Evolutionary conservation across 441 rosid species (phyloP).

Genomic region (Geranium incanum): DNA sequence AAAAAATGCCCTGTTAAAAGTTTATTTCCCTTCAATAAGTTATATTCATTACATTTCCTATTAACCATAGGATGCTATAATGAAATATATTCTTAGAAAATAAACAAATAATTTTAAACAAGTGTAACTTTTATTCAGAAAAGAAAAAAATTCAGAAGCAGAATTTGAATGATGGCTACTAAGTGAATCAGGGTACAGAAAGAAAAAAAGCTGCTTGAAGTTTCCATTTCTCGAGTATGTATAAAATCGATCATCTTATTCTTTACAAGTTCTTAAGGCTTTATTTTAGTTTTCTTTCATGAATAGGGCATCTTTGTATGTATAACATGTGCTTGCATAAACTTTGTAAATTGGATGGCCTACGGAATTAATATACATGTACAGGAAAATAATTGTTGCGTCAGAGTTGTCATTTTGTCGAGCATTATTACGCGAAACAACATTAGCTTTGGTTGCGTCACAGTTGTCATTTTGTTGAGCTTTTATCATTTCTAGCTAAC

Average conservation of each 20-base stretch:
- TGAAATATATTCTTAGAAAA: not conserved
- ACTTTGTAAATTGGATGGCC: too few relatives aligned
- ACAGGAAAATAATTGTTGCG: not conserved
- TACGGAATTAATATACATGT: not conserved
- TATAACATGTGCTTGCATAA: too few relatives aligned
- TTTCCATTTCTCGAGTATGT: too few relatives aligned
- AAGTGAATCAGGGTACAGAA: not conserved
- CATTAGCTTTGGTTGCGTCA: not conserved
- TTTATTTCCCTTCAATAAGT: not conserved
- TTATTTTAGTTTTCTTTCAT: too few relatives aligned
- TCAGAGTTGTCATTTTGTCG: not conserved
- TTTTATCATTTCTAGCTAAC: slow-evolving; percentile 1
- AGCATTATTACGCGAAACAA: not conserved
- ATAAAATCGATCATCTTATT: too few relatives aligned
- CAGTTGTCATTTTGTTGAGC: not conserved
- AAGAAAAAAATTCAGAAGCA: not conserved
- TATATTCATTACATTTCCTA: not conserved
- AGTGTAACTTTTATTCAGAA: not conserved
- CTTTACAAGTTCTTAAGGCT: too few relatives aligned
- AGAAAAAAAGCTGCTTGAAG: too few relatives aligned
- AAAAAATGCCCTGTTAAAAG: not conserved
- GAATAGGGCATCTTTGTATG: too few relatives aligned
- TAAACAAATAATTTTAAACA: not conserved
- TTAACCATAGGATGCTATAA: not conserved
- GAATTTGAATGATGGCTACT: not conserved